Evolutionary conservation across 2,329 filamentous ascomycete genomes (phyloP).

Genomic region (Ophiosphaerella narmari): DNA sequence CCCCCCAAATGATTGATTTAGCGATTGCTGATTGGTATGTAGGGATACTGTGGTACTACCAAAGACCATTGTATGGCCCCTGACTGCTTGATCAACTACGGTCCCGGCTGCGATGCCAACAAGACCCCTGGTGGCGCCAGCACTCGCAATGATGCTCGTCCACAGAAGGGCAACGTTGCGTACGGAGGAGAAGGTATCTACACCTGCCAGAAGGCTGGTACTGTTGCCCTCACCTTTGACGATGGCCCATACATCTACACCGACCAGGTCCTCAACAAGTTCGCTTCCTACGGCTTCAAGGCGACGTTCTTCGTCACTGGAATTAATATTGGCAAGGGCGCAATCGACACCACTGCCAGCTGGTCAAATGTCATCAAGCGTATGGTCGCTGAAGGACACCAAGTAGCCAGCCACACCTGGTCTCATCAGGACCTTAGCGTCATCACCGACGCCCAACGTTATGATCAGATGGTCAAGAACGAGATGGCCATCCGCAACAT

Average conservation of each 20-base stretch:
- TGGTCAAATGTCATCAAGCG: slow-evolving; percentile 59
- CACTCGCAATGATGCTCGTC: slow-evolving; percentile 58
- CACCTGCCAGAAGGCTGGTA: slow-evolving; percentile 57
- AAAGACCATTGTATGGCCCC: slow-evolving; percentile 63
- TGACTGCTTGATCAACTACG: slow-evolving; percentile 64
- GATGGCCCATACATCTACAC: slow-evolving; percentile 69
- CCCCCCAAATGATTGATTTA: neutral
- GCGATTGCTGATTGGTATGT: slow-evolving; percentile 8
- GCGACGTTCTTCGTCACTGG: slow-evolving; percentile 71
- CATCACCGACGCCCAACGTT: slow-evolving; percentile 50
- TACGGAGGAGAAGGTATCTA: slow-evolving; percentile 64
- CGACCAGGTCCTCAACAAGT: slow-evolving; percentile 62
- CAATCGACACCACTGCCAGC: slow-evolving; percentile 56
- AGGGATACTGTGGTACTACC: slow-evolving; percentile 59
- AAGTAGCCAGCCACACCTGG: slow-evolving; percentile 65
- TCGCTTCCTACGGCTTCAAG: slow-evolving; percentile 61
- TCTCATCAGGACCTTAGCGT: slow-evolving; percentile 56
- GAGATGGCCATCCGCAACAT: slow-evolving; percentile 62
- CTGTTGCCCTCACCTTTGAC: slow-evolving; percentile 69
- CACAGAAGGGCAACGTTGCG: slow-evolving; percentile 58
- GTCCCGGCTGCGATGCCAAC: slow-evolving; percentile 64
- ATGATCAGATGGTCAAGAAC: slow-evolving; percentile 58
- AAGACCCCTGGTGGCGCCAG: slow-evolving; percentile 57
- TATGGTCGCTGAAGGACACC: slow-evolving; percentile 61
- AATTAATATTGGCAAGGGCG: slow-evolving; percentile 61